Base-by-base conservation (phyloP, 306 rosid genomes). In the Lathyrus tuberosus region DNA sequence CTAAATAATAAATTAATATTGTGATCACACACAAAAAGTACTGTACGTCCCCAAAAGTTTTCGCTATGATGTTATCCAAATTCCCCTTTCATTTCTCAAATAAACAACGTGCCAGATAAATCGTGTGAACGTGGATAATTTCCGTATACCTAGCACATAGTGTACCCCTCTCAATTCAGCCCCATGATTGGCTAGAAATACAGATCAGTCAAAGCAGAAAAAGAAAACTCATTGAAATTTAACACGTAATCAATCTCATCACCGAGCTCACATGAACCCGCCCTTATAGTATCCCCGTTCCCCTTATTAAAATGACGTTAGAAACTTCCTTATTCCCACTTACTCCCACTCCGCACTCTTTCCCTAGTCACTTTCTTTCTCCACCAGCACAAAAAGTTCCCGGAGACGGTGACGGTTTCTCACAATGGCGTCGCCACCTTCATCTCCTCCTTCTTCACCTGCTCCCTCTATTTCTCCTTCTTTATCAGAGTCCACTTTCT, bases 401-500 rank as follows among this genome's bases (percentile, higher is more conserved):
- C 33, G 2, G n/a, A 17, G 41, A 67, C 62, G 14, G 64, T 49
- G 16, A 8, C 26, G 10, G 37, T 37, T 13, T 20, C 49, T 40
- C 30, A 70, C 35, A 60, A 92, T 92, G 97, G 94, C 86, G 73
- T 73, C 92, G 18, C 64, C 86, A 3, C 80, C 89, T 0, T 22
- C 72, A 10, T 43, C 72, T n/a, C 22, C 74, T 5, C 31, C 78
- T 12, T 13, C 72, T 69, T 53, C 73, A 0, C 64, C 41, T n/a
- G 2, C 8, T 47, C 26, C 61, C 0, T 77, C 61, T 15, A 8
- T 41, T 67, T 16, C 86, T 37, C 62, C 75, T 3, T 70, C 81
- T 8, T 62, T 78, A 11, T 5, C 79, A 9, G 10, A 77, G 38
- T 65, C 79, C 18, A 65, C 67, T 8, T 89, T 87, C 81, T 76